Evolutionary conservation across 2,329 filamentous ascomycete genomes (phyloP), one percentile per base, ranked within the genome.

Genomic region (Penicillium occitanis): DNA sequence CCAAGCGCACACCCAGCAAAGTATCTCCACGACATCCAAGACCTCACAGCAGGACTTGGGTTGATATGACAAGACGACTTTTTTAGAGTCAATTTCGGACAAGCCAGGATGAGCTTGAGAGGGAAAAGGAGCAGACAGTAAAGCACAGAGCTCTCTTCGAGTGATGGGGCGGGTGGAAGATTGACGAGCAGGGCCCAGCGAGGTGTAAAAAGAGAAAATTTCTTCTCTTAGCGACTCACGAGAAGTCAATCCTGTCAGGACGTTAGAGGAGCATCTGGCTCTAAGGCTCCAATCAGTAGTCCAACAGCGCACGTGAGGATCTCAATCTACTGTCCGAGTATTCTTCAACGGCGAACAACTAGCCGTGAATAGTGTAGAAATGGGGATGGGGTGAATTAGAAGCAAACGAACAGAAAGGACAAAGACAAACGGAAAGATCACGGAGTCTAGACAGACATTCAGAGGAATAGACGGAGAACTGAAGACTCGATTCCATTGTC

Each of bases 401-500:
- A 46, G 37, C 57, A 46, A 60, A 60, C 40, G 57, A 46, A 42
- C 55, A 55, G 50, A 14, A 8, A 35, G n/a, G 6, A 14, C 22
- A 28, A 59, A 19, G 30, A 40, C 37, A 60, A 60, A 28, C 28
- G 4, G 25, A 25, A 33, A 42, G 22, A 60, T 30, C n/a, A 14
- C 17, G 22, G 57, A 60, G 25, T 46, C 57, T 30, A 60, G 37
- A 42, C 55, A 46, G 19, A 46, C 57, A 46, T 25, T 44, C 5
- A 14, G 51, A 40, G 57, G 44, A 50, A 35, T n/a, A 19, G 22
- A n/a, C 17, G 25, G 30, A 59, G 42, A 40, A 33, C 46, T 46
- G 57, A 53, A 37, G 40, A 22, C 42, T 50, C 42, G 63, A 64
- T n/a, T 55, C 25, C 60, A 57, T 60, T 46, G 57, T 60, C 57